Evolutionary conservation across 352 stramenopile species (phyloP), one percentile per base, ranked within the genome.

Genomic region (Globisporangium paddicum): DNA sequence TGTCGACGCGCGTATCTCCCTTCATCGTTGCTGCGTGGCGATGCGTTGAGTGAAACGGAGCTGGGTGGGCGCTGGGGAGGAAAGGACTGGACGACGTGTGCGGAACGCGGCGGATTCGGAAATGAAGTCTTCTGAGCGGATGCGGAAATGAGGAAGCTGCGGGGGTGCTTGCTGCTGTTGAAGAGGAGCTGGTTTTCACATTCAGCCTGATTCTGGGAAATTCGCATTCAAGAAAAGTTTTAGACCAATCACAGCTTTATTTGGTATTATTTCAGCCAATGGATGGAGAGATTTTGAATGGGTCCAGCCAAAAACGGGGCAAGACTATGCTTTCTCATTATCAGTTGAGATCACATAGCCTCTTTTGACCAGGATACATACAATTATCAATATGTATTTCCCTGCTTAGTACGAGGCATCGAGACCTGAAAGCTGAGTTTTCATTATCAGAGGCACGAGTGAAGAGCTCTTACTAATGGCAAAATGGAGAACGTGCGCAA

Each of bases 1-100:
- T 86, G 67, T 93, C 71, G 32, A 93, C 71, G 40, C 70, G 78
- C 21, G 75, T 82, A 52, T 87, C 71, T 34, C 67, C 68, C 67
- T 88, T 90, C 79, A 89, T 56, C 28, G 18, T 51, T 44, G 41
- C 38, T 58, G 25, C 41, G 7, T 41, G 46, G 9, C 21, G 47
- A 16, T 14, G 18, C 6, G 14, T 41, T n/a, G n/a, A n/a, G n/a
- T n/a, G n/a, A n/a, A n/a, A n/a, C n/a, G n/a, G 26, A 35, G 40
- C 18, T 11, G 37, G 7, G 32, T 32, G 38, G 42, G 40, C 21
- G 37, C 14, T 35, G 28, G 51, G 16, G 40, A 8, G 19, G 19
- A 54, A 19, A 52, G 51, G 42, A 34, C 34, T 59, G 19, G 44
- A 50, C 60, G 45, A 59, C 44, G 55, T 61, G 49, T 28, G 47